These are phyloP conservation scores for Medicago arabica DNA, from an alignment of 306 rosid species.

Conservation along the genomic window DNA sequence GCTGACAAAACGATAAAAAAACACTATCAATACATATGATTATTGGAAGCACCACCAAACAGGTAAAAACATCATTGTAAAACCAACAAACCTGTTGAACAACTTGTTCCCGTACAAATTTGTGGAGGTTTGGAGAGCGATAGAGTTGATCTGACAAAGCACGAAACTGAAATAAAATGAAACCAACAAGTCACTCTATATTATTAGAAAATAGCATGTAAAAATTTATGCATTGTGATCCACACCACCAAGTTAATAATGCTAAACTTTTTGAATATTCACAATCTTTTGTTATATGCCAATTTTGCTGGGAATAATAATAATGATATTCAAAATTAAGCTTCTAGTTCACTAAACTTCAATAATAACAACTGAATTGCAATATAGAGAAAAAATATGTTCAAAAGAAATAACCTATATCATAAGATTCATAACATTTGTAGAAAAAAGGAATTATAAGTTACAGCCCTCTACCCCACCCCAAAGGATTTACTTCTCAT, in stretches of 20 bases:
- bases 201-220: constrained; percentile 13
- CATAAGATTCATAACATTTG: constrained; percentile 18
- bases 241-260: neutral
- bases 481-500: constrained; percentile 3
- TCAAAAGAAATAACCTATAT: constrained; percentile 8
- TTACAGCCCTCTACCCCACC: neutral
- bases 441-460: neutral
- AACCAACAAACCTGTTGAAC: constrained; percentile 68
- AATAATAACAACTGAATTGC: constrained; percentile 2
- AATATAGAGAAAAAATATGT: neutral
- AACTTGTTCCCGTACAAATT: constrained; percentile 82
- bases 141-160: constrained; percentile 95
- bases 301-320: constrained; percentile 2
- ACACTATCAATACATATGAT: constrained; percentile 32
- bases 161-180: constrained; percentile 73
- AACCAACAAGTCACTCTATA: constrained; percentile 39
- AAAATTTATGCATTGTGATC: constrained; percentile 10
- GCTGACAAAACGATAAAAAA: constrained; percentile 56
- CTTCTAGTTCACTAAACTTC: neutral
- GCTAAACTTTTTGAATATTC: constrained; percentile 17
- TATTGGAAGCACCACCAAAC: constrained; percentile 11
- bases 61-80: constrained; percentile 17
- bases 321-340: neutral
- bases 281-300: constrained; percentile 17
- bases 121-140: constrained; percentile 83